Percentiles rank a stretch among this genome's conserved stretches.
Conservation (phyloP, 805 yeast species). For the Saccharomycodes ludwigii region DNA sequence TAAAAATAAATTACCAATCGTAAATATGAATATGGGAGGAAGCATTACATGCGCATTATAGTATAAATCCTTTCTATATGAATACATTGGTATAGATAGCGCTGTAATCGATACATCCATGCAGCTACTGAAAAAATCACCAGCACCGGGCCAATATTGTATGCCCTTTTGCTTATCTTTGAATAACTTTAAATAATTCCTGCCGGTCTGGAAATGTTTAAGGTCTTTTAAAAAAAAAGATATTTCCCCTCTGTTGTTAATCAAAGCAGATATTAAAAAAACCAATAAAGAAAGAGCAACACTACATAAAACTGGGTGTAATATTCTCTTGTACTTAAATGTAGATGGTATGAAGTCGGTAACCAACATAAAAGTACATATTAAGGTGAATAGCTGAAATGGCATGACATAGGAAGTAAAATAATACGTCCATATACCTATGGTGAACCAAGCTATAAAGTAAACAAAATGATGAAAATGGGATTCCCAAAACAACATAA, state of each 20-base stretch:
- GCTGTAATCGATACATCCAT: conserved; percentile 74
- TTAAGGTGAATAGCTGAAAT: conserved; percentile 49
- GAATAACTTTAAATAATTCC: conserved; percentile 49
- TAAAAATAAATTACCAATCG: conserved; percentile 46
- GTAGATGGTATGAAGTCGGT: conserved; percentile 32
- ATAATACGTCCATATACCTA: conserved; percentile 14
- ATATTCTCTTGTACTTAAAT: conserved; percentile 33
- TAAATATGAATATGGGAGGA: conserved; percentile 45
- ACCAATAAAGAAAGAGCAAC: conserved; percentile 53
- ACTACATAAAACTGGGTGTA: conserved; percentile 63
- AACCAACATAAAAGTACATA: conserved; percentile 42
- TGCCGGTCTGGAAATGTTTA: conserved; percentile 52
- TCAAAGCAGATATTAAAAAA: conserved; percentile 47
- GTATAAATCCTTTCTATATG: conserved; percentile 51
- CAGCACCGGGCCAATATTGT: conserved; percentile 61
- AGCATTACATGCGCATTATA: conserved; percentile 45
- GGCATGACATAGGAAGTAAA: conserved; percentile 39
- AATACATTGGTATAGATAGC: conserved; percentile 64
- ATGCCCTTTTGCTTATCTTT: conserved; percentile 19
- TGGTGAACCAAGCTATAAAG: conserved; percentile 10
- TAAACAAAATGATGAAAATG: conserved; percentile 14
- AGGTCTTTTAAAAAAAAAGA: conserved; percentile 40
- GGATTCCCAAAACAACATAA: conserved; percentile 13
- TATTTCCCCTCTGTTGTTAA: conserved; percentile 24
- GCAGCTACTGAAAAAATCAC: conserved; percentile 56